Evolutionary conservation across 495 filamentous ascomycete genomes (phyloP), one percentile per base, ranked within the genome.

Genomic region (Copromyces sp.): DNA sequence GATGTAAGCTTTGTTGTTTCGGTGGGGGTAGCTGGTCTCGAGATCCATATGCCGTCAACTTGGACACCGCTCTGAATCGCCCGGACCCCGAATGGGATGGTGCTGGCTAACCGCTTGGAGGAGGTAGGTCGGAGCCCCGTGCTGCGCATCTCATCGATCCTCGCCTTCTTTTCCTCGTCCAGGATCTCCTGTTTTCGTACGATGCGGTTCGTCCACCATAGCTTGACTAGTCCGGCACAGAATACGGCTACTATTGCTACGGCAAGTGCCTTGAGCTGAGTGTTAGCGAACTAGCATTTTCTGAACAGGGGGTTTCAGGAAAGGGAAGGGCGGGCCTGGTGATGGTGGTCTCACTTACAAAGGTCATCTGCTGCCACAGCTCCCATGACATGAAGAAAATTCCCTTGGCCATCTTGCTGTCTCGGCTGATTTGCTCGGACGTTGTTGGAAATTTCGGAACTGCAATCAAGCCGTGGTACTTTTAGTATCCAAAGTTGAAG

Each of bases 1-100:
- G 82, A 80, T 32, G 79, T 78, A 9, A 76, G 71, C 40, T 79
- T 82, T 24, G 72, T 69, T 47, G 73, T 77, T 59, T 74, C 77
- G 38, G 12, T 74, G 45, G 89, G 89, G 9, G 90, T 91, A 41
- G 86, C 89, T 14, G 86, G 84, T 39, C 87, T 83, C 16, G 93
- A 95, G 35, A 94, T 91, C 89, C 93, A 97, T 69, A 98, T 94
- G 7, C 94, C 95, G 73, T 96, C 92, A 14, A 96, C 88, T 76
- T 93, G 88, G 32, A 97, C 85, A 14, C 94, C 94, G 74, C 87
- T 92, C 78, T 99, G 92, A 39, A 99, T 86, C 17, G 95, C 94
- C 76, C 92, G 89, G 39, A 97, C 89, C 35, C 95, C 95, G 77
- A 98, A 99, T 4, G 93, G 94, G 68, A 97, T 87, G 16, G 93